Evolutionary conservation across 805 yeast species (phyloP).

Genomic region (Schwanniomyces vanrijiae): DNA sequence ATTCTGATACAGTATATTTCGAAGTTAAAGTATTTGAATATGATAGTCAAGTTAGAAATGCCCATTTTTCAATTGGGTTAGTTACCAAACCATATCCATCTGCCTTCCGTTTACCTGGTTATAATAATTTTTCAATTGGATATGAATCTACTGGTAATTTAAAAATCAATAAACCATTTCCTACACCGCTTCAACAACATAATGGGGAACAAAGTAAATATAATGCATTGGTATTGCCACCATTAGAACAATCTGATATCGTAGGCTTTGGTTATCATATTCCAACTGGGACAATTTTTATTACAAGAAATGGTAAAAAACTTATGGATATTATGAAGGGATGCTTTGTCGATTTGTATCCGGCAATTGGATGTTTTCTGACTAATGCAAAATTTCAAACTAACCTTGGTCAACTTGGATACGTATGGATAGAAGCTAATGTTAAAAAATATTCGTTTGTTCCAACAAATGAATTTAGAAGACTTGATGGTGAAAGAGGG

Average conservation of each 20-base stretch:
- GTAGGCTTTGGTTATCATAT: slow-evolving; percentile 56
- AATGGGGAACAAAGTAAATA: slow-evolving; percentile 37
- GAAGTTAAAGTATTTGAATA: slow-evolving; percentile 49
- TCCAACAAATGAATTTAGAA: slow-evolving; percentile 42
- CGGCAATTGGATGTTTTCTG: slow-evolving; percentile 53
- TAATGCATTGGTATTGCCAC: slow-evolving; percentile 51
- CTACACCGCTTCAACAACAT: slow-evolving; percentile 46
- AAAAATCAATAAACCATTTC: slow-evolving; percentile 64
- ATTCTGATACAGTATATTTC: slow-evolving; percentile 55
- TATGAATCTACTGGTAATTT: slow-evolving; percentile 73
- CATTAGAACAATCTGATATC: slow-evolving; percentile 51
- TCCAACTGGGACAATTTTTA: slow-evolving; percentile 47
- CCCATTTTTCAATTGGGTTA: slow-evolving; percentile 64
- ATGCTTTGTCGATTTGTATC: slow-evolving; percentile 49
- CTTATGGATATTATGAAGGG: slow-evolving; percentile 51
- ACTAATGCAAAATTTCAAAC: slow-evolving; percentile 43
- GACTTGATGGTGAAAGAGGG: slow-evolving; percentile 38
- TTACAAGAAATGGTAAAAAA: slow-evolving; percentile 57
- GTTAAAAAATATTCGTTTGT: slow-evolving; percentile 59
- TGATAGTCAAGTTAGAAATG: slow-evolving; percentile 29
- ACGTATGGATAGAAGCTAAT: slow-evolving; percentile 50
- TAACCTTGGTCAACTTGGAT: slow-evolving; percentile 45
- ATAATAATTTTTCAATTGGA: slow-evolving; percentile 65
- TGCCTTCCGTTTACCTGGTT: slow-evolving; percentile 69
- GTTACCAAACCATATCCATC: slow-evolving; percentile 74